phyloP scores from a whole-genome alignment of 73 alveolate genomes.

The Stentor roeselii region DNA sequence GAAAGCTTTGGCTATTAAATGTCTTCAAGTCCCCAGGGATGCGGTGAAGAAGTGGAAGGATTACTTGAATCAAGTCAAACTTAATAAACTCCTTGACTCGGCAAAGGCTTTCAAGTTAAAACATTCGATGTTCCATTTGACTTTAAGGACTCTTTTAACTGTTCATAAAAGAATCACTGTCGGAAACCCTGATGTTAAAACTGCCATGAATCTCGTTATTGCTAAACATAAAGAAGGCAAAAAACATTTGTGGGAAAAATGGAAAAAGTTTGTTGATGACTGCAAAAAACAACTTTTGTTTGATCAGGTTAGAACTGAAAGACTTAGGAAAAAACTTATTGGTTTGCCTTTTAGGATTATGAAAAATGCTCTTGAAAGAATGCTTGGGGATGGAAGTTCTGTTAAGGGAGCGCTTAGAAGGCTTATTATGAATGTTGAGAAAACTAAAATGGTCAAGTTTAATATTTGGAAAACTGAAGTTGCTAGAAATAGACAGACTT shows the following conservation, averaged over 20 bases:
- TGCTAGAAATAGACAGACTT: background rate
- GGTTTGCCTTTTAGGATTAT: background rate
- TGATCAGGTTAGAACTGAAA: conserved; percentile 11
- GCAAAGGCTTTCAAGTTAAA: background rate
- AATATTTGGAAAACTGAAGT: background rate
- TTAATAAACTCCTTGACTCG: conserved; percentile 13
- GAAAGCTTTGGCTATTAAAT: background rate
- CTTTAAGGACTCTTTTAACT: background rate
- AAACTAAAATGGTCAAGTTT: background rate
- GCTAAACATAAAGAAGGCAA: background rate
- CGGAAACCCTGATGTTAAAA: background rate
- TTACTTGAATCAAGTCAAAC: background rate
- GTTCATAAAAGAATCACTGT: background rate
- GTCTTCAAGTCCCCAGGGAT: background rate
- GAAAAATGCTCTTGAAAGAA: background rate
- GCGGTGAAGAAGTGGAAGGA: conserved; percentile 4
- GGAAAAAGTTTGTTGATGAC: conserved; percentile 8
- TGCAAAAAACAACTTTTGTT: background rate
- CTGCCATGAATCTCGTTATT: background rate
- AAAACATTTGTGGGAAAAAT: background rate
- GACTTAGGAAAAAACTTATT: background rate
- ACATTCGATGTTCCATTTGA: background rate
- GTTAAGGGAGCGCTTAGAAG: conserved; percentile 8
- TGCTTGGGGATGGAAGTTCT: background rate
- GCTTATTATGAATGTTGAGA: background rate